phyloP scores from a whole-genome alignment of 495 filamentous ascomycete genomes.

The Penicillium ochrochloron region DNA sequence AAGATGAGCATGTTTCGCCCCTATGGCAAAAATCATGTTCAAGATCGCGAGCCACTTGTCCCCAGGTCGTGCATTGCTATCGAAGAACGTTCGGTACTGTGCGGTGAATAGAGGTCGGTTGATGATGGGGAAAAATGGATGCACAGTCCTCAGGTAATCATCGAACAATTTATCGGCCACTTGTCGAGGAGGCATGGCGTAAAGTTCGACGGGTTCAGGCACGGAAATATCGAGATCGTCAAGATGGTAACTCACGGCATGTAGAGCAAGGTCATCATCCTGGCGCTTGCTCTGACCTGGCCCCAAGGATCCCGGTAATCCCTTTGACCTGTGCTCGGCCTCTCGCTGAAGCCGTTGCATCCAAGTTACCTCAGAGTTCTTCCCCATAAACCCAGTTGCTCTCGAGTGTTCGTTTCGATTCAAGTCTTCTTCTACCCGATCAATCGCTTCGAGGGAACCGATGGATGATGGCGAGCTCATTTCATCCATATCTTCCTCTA shows the following conservation, averaged over 20 bases:
- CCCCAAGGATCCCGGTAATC: conserved; percentile 39
- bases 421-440: conserved; percentile 64
- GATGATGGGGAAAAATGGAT: conserved; percentile 66
- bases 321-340: conserved; percentile 40
- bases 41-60: conserved; percentile 65
- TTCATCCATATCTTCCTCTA: conserved; percentile 26
- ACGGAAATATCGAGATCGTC: conserved; percentile 60
- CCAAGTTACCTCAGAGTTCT: conserved; percentile 68
- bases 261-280: conserved; percentile 28
- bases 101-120: conserved; percentile 50
- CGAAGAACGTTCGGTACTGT: conserved; percentile 52
- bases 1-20: conserved; percentile 61
- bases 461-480: conserved; percentile 52
- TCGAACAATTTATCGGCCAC: conserved; percentile 60
- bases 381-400: conserved; percentile 66
- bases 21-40: conserved; percentile 71
- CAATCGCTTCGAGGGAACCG: conserved; percentile 64
- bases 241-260: conserved; percentile 60
- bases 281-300: conserved; percentile 17
- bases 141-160: conserved; percentile 61
- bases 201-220: conserved; percentile 53
- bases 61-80: conserved; percentile 46
- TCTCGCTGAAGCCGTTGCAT: conserved; percentile 54
- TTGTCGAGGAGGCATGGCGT: conserved; percentile 57
- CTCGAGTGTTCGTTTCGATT: conserved; percentile 55